Evolutionary conservation across 441 rosid species (phyloP), one percentile per base, ranked within the genome.

Genomic region (Aleurites moluccanus): DNA sequence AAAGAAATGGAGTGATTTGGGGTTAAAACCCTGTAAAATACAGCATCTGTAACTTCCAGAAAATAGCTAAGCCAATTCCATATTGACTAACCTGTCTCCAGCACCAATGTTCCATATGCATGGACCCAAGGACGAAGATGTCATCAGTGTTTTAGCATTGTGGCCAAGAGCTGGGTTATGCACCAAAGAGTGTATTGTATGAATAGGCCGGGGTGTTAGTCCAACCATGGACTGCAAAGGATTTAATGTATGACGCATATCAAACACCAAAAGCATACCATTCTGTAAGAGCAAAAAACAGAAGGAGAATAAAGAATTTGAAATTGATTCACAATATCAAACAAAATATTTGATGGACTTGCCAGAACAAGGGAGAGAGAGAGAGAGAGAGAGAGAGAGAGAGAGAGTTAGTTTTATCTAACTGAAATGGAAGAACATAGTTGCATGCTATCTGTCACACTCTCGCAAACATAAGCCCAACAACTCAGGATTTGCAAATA

Each of bases 231-330:
- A 67, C 28, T 47, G 55, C 38, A 67, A 23, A 67, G 71, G 71
- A 47, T 49, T 27, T 16, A 15, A 14, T 1, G 57, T 67, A n/a
- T 28, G 56, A 1, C 71, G 71, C 38, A 49, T 67, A 25, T 67
- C 71, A 67, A 67, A 67, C n/a, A 67, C 23, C 55, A 67, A 49
- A 25, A 67, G n/a, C 21, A 9, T 67, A 13, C 71, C 71, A 47
- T 67, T 67, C 71, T 67, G 71, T 18, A 67, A 16, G 49, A 49
- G 8, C 44, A 25, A 25, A 44, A 4, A 27, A 9, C 5, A 67
- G 25, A 47, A 27, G 25, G 40, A 67, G 10, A 57, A 9, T 11
- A 7, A 53, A 27, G 62, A 23, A 23, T 57, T 25, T 66, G 55
- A 66, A 25, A 49, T 49, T 15, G 56, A 42, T 67, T 20, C 23